A percentile compares a stretch with the other conserved stretches of the same genome.
Conservation (phyloP, 768 basidiomycete species). For the Leccinum subgranulosum region DNA sequence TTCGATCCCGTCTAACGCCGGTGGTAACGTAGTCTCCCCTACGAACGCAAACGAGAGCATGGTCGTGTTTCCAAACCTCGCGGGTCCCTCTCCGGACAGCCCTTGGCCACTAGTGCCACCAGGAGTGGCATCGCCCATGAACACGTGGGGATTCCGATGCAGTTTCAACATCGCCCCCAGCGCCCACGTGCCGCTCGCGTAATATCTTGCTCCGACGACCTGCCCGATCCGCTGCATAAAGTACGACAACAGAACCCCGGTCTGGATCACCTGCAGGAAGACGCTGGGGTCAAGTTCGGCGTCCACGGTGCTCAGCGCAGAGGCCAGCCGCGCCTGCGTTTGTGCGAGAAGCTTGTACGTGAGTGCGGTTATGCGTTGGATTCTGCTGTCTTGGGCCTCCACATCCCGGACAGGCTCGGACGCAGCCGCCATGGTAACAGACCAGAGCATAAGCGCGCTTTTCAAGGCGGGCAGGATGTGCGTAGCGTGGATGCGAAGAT, state of each 20-base stretch:
- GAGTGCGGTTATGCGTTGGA: neutral
- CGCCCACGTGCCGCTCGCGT: constrained; percentile 45
- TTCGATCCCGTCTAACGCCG: constrained; percentile 30
- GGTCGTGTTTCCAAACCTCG: neutral
- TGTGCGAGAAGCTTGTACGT: constrained; percentile 41
- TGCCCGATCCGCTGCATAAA: constrained; percentile 63
- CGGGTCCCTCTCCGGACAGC: neutral
- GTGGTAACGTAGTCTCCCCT: constrained; percentile 26
- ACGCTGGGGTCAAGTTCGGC: constrained; percentile 32
- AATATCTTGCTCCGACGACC: constrained; percentile 58
- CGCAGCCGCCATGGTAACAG: constrained; percentile 41
- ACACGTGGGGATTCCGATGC: constrained; percentile 31
- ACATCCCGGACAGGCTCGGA: constrained; percentile 32
- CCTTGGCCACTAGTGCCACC: neutral
- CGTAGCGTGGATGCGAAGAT: constrained; percentile 41
- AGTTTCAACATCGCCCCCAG: constrained; percentile 47
- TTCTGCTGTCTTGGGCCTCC: constrained; percentile 23
- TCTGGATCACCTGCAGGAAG: constrained; percentile 55
- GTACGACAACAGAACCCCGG: constrained; percentile 61
- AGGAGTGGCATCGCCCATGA: neutral
- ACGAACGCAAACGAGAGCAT: constrained; percentile 8
- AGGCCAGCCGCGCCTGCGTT: constrained; percentile 45
- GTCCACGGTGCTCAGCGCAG: constrained; percentile 40
- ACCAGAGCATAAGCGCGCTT: constrained; percentile 51
- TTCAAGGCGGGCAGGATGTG: constrained; percentile 49